Evolutionary conservation across 306 rosid genomes (phyloP).

Genomic region (Vigna trinervia): DNA sequence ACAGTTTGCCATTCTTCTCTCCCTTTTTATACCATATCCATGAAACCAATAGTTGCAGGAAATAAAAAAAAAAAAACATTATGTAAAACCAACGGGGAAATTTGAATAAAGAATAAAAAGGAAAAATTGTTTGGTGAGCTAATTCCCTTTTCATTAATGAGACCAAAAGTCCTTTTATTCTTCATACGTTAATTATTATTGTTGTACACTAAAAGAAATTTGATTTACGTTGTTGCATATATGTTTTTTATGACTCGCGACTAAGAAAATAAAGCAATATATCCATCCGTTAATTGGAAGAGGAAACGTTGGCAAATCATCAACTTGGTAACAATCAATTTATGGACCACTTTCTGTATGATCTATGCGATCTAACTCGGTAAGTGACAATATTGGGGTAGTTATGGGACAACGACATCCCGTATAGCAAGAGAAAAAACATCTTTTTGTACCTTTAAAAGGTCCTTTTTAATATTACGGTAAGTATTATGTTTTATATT

Average conservation of each 20-base stretch:
- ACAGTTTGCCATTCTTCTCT: conserved; percentile 3
- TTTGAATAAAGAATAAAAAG: background rate
- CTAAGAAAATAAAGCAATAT: background rate
- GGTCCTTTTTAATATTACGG: background rate
- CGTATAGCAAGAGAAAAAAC: background rate
- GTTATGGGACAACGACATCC: background rate
- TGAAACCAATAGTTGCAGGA: background rate
- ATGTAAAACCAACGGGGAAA: background rate
- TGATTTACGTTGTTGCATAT: background rate
- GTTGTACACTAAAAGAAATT: background rate
- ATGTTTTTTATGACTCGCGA: background rate
- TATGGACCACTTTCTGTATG: conserved; percentile 2
- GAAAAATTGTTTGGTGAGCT: background rate
- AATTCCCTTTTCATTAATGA: background rate
- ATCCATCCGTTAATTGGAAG: background rate
- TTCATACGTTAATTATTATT: background rate
- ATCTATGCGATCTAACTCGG: background rate
- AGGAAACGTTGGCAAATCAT: background rate
- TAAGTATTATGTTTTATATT: background rate
- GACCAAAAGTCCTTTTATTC: background rate
- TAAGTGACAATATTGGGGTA: background rate
- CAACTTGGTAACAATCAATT: background rate
- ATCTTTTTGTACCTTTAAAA: background rate
- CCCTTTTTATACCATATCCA: background rate
- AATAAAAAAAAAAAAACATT: background rate